Conservation (phyloP, 2,329 filamentous ascomycete species). For the Penicillium occitanis region DNA sequence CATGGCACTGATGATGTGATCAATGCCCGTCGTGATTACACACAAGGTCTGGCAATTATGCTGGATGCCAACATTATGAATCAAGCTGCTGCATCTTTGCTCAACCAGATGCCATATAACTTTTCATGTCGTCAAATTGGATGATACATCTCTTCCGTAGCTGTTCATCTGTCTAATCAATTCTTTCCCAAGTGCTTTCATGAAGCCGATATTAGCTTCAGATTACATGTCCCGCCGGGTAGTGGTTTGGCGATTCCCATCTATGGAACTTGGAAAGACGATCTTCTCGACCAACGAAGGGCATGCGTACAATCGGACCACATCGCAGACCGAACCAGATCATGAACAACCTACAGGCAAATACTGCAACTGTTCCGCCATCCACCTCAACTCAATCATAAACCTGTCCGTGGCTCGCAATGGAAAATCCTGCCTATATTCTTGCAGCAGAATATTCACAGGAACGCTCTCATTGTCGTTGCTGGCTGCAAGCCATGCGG, state of each 20-base stretch:
- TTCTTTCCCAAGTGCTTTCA: neutral
- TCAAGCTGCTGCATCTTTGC: neutral
- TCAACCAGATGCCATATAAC: neutral
- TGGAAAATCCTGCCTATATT: slow-evolving; percentile 32
- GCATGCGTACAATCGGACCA: too few relatives aligned
- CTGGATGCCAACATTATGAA: slow-evolving; percentile 18
- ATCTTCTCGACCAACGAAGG: neutral
- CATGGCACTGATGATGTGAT: neutral
- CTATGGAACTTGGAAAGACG: neutral
- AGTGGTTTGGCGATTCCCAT: neutral
- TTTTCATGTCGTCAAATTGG: neutral
- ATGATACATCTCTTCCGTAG: neutral
- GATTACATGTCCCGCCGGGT: neutral
- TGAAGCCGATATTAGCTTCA: neutral
- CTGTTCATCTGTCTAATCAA: neutral
- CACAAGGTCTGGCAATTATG: slow-evolving; percentile 11
- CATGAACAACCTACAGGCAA: neutral
- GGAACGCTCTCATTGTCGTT: slow-evolving; percentile 24
- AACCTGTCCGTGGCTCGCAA: slow-evolving; percentile 19
- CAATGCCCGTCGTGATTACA: neutral
- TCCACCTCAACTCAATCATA: slow-evolving; percentile 8
- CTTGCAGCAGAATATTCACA: slow-evolving; percentile 25
- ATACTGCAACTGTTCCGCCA: slow-evolving; percentile 1
- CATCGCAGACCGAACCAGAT: neutral
- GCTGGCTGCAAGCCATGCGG: slow-evolving; percentile 28